These are phyloP conservation scores for Ganoderma lucidum DNA, from an alignment of 1,284 basidiomycete genomes.

Conservation along the genomic window DNA sequence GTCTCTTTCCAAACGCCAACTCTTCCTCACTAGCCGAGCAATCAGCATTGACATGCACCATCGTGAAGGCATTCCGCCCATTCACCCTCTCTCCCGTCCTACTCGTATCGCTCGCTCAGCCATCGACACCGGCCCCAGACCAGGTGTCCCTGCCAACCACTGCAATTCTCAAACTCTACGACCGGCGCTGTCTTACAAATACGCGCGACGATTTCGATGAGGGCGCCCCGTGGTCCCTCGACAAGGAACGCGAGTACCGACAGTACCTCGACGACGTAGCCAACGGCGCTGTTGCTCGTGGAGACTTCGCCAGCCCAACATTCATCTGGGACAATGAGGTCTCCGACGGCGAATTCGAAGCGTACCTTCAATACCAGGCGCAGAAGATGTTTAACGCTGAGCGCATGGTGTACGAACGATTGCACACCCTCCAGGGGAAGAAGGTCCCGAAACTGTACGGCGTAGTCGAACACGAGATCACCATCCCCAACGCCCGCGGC, in stretches of 20 bases:
- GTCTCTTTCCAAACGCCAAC: neutral
- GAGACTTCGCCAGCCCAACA: conserved; percentile 1
- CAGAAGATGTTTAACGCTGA: conserved; percentile 11
- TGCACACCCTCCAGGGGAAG: conserved; percentile 19
- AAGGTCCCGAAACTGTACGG: conserved; percentile 19
- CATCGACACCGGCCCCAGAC: neutral
- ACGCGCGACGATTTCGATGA: conserved; percentile 3
- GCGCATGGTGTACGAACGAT: conserved; percentile 13
- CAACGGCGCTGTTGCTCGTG: neutral
- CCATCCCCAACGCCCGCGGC: conserved; percentile 8
- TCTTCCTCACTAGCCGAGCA: neutral
- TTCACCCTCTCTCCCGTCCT: conserved; percentile 4
- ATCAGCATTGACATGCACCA: neutral
- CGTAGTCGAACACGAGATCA: conserved; percentile 11
- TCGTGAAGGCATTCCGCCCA: neutral
- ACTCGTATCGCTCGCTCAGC: neutral
- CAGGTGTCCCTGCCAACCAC: neutral
- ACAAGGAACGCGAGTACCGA: conserved; percentile 8
- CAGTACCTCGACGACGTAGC: conserved; percentile 8
- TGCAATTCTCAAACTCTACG: conserved; percentile 2
- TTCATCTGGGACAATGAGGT: conserved; percentile 12
- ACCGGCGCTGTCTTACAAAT: conserved; percentile 7
- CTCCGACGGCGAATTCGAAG: conserved; percentile 15
- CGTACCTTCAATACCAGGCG: conserved; percentile 1
- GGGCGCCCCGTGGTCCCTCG: conserved; percentile 9